phyloP scores from a whole-genome alignment of 2,329 filamentous ascomycete species.

The Talaromyces sp. region DNA sequence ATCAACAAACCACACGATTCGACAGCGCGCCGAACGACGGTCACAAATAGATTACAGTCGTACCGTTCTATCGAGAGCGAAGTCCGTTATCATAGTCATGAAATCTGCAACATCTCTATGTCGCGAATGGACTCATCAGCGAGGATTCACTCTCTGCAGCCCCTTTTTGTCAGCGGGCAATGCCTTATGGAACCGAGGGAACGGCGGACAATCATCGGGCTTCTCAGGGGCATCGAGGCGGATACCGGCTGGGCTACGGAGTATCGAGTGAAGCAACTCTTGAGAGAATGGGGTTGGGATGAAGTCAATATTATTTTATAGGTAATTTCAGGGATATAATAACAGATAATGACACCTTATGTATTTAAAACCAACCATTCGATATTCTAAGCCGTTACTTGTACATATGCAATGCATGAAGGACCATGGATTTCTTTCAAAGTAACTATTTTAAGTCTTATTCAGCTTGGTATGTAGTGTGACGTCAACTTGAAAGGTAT shows the following conservation, averaged over 20 bases:
- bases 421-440: too few species aligned
- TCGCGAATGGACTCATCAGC: constrained; percentile 54
- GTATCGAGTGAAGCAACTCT: constrained; percentile 53
- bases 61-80: constrained; percentile 55
- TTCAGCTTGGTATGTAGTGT: neutral
- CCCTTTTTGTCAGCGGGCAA: constrained; percentile 59
- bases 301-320: constrained; percentile 8
- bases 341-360: neutral
- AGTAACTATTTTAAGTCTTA: neutral
- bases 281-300: constrained; percentile 33
- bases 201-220: constrained; percentile 49
- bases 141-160: constrained; percentile 56
- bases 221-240: constrained; percentile 56
- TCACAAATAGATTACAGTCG: constrained; percentile 51
- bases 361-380: neutral
- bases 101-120: constrained; percentile 58
- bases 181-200: constrained; percentile 53
- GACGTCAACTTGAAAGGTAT: too few species aligned
- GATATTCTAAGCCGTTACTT: neutral
- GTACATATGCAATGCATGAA: neutral
- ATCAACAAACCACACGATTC: constrained; percentile 40
- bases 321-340: neutral
- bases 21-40: constrained; percentile 46
- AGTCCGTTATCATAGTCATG: constrained; percentile 53
- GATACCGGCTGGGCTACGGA: constrained; percentile 62